A percentile compares a stretch with the other conserved stretches of the same genome.
phyloP scores from a whole-genome alignment of 1,139 yeast genomes.

The Suhomyces terraborum region DNA sequence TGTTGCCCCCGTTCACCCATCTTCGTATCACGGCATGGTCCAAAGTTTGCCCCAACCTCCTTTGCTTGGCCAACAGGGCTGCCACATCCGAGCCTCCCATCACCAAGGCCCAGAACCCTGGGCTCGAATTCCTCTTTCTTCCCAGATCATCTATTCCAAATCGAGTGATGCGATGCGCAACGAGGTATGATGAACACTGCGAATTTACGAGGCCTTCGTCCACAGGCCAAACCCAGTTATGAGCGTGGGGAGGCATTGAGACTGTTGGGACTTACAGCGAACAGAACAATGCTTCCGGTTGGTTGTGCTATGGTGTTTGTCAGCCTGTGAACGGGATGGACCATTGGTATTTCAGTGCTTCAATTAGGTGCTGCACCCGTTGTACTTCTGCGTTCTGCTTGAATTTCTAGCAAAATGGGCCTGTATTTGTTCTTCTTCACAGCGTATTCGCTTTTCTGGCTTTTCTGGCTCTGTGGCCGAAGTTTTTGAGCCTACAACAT shows the following conservation, averaged over 20 bases:
- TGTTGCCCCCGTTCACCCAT: not conserved
- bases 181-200: not conserved
- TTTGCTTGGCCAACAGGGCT: not conserved
- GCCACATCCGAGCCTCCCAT: constrained; percentile 1
- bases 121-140: not conserved
- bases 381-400: no score
- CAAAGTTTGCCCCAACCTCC: not conserved
- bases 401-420: no score
- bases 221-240: constrained; percentile 1
- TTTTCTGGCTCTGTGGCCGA: no score
- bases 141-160: not conserved
- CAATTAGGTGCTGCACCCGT: no score
- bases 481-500: no score
- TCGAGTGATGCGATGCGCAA: not conserved
- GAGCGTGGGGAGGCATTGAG: not conserved
- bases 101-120: not conserved
- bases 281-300: no score
- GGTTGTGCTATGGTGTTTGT: no score
- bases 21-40: not conserved
- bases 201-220: not conserved
- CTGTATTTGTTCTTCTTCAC: no score
- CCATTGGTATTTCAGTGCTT: no score
- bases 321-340: no score
- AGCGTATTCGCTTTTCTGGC: no score
- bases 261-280: no score